Evolutionary conservation across 768 basidiomycete species (phyloP), one percentile per base, ranked within the genome.

Genomic region (Sutorius australiensis): DNA sequence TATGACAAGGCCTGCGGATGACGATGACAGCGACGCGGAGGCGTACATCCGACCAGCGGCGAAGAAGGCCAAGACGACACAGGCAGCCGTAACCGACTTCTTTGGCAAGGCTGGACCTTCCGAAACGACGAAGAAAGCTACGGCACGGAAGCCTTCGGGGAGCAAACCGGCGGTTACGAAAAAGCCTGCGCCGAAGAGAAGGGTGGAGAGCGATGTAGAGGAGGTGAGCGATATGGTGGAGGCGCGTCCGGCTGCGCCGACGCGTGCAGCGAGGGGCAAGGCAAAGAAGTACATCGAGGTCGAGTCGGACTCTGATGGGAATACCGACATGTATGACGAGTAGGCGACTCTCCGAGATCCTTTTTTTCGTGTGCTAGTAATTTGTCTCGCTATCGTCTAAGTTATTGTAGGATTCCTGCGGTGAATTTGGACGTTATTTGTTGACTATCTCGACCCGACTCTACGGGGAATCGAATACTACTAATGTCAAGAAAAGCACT

Each of bases 201-300:
- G 64, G 33, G 67, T 69, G 17, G 70, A 69, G 31, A 70, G 70
- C 33, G 76, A 77, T 24, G 76, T 77, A 43, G 78, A 80, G 10
- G 80, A 77, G n/a, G 67, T 74, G 55, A 77, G 79, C 37, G 78
- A 76, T 11, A 59, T 72, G 16, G 72, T 72, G 7, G 77, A 77
- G 39, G 53, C 71, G 28, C 78, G 78, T 3, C 60, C 67, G 11
- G 63, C 69, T 17, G 72, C 73, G 21, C 75, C 79, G 12, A 73
- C 73, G 48, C 78, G 84, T 24, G 73, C 79, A n/a, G 77, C 77
- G 11, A 66, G 77, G 51, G 74, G 71, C 9, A 72, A 73, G 39
- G 62, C 75, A 48, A 84, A 82, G 76, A 82, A 83, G 57, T 88
- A 83, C 67, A 73, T 87, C 11, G 85, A 86, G 59, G 73, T 86